Evolutionary conservation across 2,329 filamentous ascomycete genomes (phyloP).

Genomic region (Alternaria conjuncta): DNA sequence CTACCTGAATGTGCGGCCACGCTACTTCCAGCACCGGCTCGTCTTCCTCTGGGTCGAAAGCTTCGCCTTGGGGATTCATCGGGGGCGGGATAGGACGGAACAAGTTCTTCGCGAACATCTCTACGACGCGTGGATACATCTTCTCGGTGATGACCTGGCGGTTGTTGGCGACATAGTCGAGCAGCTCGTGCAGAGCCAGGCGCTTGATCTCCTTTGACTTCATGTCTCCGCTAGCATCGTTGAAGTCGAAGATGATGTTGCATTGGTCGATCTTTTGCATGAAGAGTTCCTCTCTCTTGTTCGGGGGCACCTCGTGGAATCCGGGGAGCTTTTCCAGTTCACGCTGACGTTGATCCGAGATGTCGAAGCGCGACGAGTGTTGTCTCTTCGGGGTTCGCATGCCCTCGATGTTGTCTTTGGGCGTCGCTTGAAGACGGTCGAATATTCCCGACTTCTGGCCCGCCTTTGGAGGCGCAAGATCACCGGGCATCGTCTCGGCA

Average conservation of each 20-base stretch:
- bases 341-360: slow-evolving; percentile 85
- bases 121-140: slow-evolving; percentile 97
- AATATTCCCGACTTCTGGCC: slow-evolving; percentile 88
- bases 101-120: slow-evolving; percentile 99
- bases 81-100: slow-evolving; percentile 97
- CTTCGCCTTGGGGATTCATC: slow-evolving; percentile 96
- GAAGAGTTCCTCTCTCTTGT: slow-evolving; percentile 93
- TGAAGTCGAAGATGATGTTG: slow-evolving; percentile 99
- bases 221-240: slow-evolving; percentile 97
- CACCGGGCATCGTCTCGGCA: slow-evolving; percentile 96
- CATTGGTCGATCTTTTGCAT: slow-evolving; percentile 99
- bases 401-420: slow-evolving; percentile 95
- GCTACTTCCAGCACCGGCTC: slow-evolving; percentile 97
- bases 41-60: slow-evolving; percentile 97
- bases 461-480: slow-evolving; percentile 91
- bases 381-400: slow-evolving; percentile 94
- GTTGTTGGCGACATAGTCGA: slow-evolving; percentile 99
- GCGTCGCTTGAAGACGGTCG: slow-evolving; percentile 88
- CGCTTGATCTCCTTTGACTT: slow-evolving; percentile 99
- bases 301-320: slow-evolving; percentile 96
- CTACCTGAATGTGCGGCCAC: slow-evolving; percentile 99
- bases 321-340: slow-evolving; percentile 97
- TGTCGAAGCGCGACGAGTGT: slow-evolving; percentile 96
- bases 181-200: slow-evolving; percentile 89
- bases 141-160: slow-evolving; percentile 97